Conservation (phyloP, 1,284 basidiomycete species). For the Inonotus hispidus region DNA sequence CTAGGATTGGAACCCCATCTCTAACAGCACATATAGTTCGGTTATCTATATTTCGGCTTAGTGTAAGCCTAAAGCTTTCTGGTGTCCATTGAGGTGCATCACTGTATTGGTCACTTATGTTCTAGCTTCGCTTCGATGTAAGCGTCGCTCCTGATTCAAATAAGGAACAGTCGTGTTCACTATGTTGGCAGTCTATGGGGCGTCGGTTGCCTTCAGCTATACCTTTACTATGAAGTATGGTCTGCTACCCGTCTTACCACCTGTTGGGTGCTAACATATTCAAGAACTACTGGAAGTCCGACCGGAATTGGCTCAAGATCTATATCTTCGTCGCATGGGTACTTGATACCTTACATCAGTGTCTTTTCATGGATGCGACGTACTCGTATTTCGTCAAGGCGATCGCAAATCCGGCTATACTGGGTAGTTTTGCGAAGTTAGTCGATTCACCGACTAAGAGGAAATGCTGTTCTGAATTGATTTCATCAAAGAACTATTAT, state of each 20-base stretch:
- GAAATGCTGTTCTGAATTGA: not conserved
- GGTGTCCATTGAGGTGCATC: too few relatives aligned
- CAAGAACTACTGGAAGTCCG: not conserved
- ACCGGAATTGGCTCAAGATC: not conserved
- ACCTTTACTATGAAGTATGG: not conserved
- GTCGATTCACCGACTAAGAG: too few relatives aligned
- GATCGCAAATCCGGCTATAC: not conserved
- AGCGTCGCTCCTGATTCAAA: not conserved
- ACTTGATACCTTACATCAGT: not conserved
- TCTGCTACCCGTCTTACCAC: not conserved
- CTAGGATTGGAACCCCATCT: too few relatives aligned
- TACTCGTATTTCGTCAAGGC: not conserved
- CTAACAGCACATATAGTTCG: too few relatives aligned
- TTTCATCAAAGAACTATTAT: not conserved
- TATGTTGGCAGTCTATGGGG: not conserved
- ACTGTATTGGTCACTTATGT: too few relatives aligned
- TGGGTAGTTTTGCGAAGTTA: not conserved
- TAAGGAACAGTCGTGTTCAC: too few relatives aligned
- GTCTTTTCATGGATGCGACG: not conserved
- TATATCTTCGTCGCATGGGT: not conserved
- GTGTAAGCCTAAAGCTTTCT: not conserved
- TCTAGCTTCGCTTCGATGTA: not conserved
- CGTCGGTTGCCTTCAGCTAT: not conserved
- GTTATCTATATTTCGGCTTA: not conserved
- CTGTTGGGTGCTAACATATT: too few relatives aligned